Conservation (phyloP, 202 grass and related monocot species). For the Schoenoplectus tabernaemontani region DNA sequence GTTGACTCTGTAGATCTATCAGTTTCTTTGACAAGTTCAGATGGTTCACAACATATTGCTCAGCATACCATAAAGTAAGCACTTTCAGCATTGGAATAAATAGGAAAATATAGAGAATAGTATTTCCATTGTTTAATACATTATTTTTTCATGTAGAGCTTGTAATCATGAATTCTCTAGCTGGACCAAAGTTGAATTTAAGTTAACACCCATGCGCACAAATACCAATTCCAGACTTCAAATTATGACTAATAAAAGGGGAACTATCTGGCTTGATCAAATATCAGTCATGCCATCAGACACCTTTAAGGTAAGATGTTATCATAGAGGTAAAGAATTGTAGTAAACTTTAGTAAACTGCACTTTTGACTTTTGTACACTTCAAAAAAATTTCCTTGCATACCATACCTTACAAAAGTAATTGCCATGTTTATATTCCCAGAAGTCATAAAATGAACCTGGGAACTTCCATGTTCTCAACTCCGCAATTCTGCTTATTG, state of each 20-base stretch:
- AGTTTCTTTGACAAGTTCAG: conserved; percentile 67
- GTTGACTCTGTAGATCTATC: conserved; percentile 46
- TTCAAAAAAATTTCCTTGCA: background rate
- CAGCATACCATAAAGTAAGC: conserved; percentile 56
- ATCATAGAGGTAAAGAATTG: background rate
- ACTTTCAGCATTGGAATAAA: background rate
- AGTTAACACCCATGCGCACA: conserved; percentile 44
- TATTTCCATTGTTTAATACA: conserved; percentile 17
- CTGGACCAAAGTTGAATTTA: conserved; percentile 83
- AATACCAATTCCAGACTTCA: conserved; percentile 71
- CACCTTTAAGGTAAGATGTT: conserved; percentile 64
- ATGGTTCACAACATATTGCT: conserved; percentile 62
- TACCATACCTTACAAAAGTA: background rate
- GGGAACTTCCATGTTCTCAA: background rate
- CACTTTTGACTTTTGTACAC: too few species aligned
- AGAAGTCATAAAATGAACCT: background rate
- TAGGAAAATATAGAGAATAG: background rate
- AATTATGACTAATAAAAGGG: conserved; percentile 52
- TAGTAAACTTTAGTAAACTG: too few species aligned
- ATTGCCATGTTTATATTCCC: background rate
- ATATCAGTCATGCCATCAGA: conserved; percentile 86
- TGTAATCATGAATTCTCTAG: conserved; percentile 34
- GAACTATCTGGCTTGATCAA: conserved; percentile 94
- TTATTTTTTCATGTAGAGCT: conserved; percentile 37
- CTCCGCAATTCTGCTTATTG: background rate